A percentile compares a stretch with the other conserved stretches of the same genome.
Evolutionary conservation across 371 early-diverging fungal genomes (phyloP).

Genomic region (Mucor sp.): DNA sequence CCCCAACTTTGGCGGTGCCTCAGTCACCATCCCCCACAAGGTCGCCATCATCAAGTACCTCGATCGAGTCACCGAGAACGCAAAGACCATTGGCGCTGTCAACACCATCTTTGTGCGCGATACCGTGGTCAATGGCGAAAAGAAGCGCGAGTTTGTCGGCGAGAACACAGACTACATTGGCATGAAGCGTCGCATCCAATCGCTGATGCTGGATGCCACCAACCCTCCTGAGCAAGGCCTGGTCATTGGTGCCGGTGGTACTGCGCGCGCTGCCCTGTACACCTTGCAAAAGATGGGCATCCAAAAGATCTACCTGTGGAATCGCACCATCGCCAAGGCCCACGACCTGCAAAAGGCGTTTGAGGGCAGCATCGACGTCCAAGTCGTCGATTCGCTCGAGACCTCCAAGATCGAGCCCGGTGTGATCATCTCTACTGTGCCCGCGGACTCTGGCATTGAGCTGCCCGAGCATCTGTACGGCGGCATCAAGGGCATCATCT

Average conservation of each 20-base stretch:
- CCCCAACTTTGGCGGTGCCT: slow-evolving; percentile 90
- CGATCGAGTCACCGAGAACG: slow-evolving; percentile 73
- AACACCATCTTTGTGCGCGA: slow-evolving; percentile 79
- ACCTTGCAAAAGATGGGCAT: slow-evolving; percentile 81
- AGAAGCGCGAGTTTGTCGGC: slow-evolving; percentile 65
- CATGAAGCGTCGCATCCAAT: slow-evolving; percentile 69
- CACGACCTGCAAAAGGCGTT: slow-evolving; percentile 72
- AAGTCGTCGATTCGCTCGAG: slow-evolving; percentile 44
- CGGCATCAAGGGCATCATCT: slow-evolving; percentile 68
- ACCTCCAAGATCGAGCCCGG: slow-evolving; percentile 39
- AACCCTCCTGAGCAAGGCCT: slow-evolving; percentile 57
- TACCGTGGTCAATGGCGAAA: slow-evolving; percentile 36
- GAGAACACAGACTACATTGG: slow-evolving; percentile 97
- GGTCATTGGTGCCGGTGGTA: slow-evolving; percentile 97
- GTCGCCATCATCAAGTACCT: slow-evolving; percentile 76
- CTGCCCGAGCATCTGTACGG: slow-evolving; percentile 59
- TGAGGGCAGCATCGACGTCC: slow-evolving; percentile 47
- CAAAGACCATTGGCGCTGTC: slow-evolving; percentile 88
- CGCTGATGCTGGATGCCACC: slow-evolving; percentile 47
- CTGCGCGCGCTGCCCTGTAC: slow-evolving; percentile 90
- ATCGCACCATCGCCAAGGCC: slow-evolving; percentile 83
- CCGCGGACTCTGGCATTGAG: slow-evolving; percentile 74
- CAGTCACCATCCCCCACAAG: slow-evolving; percentile 96
- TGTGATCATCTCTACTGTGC: slow-evolving; percentile 80
- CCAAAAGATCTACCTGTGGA: slow-evolving; percentile 76